phyloP scores from a whole-genome alignment of 2,329 filamentous ascomycete genomes.

The Phoma herbarum region DNA sequence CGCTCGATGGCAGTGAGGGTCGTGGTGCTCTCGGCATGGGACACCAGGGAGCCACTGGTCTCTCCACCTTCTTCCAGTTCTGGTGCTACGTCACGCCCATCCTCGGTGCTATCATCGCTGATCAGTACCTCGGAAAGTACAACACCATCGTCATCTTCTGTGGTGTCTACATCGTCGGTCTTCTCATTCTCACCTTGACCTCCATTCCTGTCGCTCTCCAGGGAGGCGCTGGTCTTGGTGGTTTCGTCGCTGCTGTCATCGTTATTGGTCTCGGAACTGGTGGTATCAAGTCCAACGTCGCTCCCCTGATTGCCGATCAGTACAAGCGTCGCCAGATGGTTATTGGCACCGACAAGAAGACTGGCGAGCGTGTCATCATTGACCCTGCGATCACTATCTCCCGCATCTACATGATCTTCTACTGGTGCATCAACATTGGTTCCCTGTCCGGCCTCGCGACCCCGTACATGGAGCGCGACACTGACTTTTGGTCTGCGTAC shows the following conservation, averaged over 20 bases:
- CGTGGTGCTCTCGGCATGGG: constrained; percentile 55
- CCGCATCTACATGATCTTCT: constrained; percentile 70
- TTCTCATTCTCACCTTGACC: constrained; percentile 71
- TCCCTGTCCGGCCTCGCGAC: constrained; percentile 73
- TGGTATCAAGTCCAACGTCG: constrained; percentile 83
- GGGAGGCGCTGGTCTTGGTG: constrained; percentile 67
- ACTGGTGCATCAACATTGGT: constrained; percentile 76
- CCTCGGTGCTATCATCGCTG: constrained; percentile 64
- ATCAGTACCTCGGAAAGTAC: constrained; percentile 75
- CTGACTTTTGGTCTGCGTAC: constrained; percentile 76
- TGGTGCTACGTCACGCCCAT: constrained; percentile 56
- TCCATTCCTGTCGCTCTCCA: constrained; percentile 71
- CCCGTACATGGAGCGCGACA: constrained; percentile 73
- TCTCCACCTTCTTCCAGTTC: constrained; percentile 58
- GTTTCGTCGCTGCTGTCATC: constrained; percentile 68
- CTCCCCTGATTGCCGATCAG: constrained; percentile 60
- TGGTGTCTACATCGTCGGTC: constrained; percentile 70
- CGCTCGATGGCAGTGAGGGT: constrained; percentile 49
- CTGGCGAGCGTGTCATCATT: constrained; percentile 57
- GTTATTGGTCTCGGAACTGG: constrained; percentile 78
- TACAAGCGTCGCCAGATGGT: constrained; percentile 55
- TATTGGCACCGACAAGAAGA: constrained; percentile 53
- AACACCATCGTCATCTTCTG: constrained; percentile 75
- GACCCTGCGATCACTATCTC: constrained; percentile 59
- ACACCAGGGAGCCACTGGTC: constrained; percentile 56